phyloP scores from a whole-genome alignment of 2,329 filamentous ascomycete genomes.

The Epichloe bromicola region DNA sequence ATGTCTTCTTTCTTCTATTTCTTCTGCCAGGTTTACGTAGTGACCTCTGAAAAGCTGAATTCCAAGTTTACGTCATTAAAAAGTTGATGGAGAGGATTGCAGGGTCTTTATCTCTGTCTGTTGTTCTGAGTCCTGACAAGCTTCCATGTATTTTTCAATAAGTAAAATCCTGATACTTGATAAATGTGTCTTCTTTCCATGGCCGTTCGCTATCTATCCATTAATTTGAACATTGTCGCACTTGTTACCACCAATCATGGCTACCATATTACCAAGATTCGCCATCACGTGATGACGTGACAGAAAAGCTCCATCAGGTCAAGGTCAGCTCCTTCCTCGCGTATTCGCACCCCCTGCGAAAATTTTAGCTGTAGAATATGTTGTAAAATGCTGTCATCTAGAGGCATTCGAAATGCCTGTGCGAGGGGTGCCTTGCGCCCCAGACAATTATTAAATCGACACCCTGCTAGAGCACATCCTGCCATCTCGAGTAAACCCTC shows the following conservation, averaged over 20 bases:
- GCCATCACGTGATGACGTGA: slow-evolving; percentile 18
- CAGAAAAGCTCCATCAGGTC: slow-evolving; percentile 12
- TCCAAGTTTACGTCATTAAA: neutral
- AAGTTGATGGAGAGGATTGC: no score
- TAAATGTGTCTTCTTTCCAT: no score
- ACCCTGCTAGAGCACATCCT: neutral
- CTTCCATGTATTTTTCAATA: no score
- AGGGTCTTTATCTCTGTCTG: no score
- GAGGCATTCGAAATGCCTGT: slow-evolving; percentile 21
- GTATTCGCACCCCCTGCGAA: slow-evolving; percentile 1
- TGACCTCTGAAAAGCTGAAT: neutral
- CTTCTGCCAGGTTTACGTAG: neutral
- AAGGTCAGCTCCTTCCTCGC: neutral
- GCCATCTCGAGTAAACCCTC: neutral
- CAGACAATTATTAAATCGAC: slow-evolving; percentile 4
- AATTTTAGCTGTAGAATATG: slow-evolving; percentile 8
- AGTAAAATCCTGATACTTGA: no score
- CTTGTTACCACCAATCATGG: slow-evolving; percentile 6
- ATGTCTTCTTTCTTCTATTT: neutral
- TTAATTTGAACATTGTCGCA: neutral
- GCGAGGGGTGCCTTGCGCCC: slow-evolving; percentile 14
- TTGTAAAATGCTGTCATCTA: slow-evolving; percentile 20
- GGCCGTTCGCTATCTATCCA: no score
- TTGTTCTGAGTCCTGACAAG: no score
- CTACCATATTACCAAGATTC: slow-evolving; percentile 6